Conservation (phyloP, 2,329 filamentous ascomycete species). For the Thelonectria olida region DNA sequence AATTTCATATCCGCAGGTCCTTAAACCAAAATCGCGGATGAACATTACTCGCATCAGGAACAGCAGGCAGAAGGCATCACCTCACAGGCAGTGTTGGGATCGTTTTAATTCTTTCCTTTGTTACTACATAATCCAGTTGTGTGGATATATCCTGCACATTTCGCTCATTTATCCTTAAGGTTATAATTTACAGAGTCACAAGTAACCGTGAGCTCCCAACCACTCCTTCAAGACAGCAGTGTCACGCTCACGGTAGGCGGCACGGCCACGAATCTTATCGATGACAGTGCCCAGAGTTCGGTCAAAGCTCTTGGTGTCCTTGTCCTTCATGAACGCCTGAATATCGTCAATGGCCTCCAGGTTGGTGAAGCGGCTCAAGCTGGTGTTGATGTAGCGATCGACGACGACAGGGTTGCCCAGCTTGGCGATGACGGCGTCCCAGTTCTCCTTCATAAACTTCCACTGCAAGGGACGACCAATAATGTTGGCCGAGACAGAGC, state of each 20-base stretch:
- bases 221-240: constrained; percentile 78
- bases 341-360: constrained; percentile 78
- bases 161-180: not conserved
- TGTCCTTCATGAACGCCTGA: constrained; percentile 82
- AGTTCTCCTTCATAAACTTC: constrained; percentile 87
- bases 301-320: constrained; percentile 87
- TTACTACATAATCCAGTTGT: constrained; percentile 7
- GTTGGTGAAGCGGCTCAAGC: constrained; percentile 82
- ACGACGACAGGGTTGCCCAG: constrained; percentile 87
- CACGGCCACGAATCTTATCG: constrained; percentile 86
- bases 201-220: constrained; percentile 66
- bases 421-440: constrained; percentile 75
- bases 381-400: constrained; percentile 85
- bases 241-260: constrained; percentile 84
- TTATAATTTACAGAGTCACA: constrained; percentile 46
- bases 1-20: too few species aligned
- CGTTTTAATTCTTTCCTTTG: not conserved
- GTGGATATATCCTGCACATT: not conserved
- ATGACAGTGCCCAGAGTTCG: constrained; percentile 85
- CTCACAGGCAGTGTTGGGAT: too few species aligned
- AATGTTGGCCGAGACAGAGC: constrained; percentile 76
- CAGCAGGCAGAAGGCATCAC: too few species aligned
- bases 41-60: too few species aligned
- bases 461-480: constrained; percentile 80
- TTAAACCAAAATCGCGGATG: too few species aligned